Evolutionary conservation across 352 stramenopile genomes (phyloP), one percentile per base, ranked within the genome.

Genomic region (Phytopythium kandeliae): DNA sequence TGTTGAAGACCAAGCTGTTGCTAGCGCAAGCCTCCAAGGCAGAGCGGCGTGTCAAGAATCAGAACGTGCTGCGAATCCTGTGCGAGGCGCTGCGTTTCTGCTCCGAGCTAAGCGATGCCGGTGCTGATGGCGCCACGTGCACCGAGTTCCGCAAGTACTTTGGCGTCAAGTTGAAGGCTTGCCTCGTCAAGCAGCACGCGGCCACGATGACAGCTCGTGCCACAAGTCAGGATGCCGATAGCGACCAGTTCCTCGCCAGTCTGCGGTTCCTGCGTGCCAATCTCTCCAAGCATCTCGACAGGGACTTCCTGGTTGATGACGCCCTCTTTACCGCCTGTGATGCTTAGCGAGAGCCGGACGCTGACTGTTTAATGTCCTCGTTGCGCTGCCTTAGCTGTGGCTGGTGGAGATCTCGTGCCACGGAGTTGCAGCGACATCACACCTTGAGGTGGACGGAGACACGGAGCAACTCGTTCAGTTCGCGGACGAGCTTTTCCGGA

Each of bases 391-490:
- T 36, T 10, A 91, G 80, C 55, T 83, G 24, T 91, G 80, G 80
- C 51, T 91, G 9, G 61, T 86, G 21, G 75, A 86, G 43, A 46
- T 85, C 31, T 76, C 71, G 8, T 86, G 65, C 37, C 80, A 89
- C 24, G 67, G 69, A 12, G 63, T 68, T 5, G 71, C 73, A 1
- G 74, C 62, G n/a, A 78, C 75, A 2, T 65, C 72, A 37, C 55
- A 71, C 9, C 60, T 65, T 22, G 40, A 48, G 24, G 53, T 26
- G 3, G 54, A 44, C 9, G 42, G 22, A 19, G 76, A 79, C n/a
- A 63, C 65, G 21, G 17, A 28, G 1, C 63, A 74, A 25, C 50
- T 77, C 16, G 58, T 88, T 24, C 47, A 64, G 13, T 74, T 81
- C 54, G 69, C 67, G 0, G 63, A 84, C 19, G 49, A 77, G 4